Conservation (phyloP, 2,329 filamentous ascomycete genomes). For the Fusarium cyanostomum region DNA sequence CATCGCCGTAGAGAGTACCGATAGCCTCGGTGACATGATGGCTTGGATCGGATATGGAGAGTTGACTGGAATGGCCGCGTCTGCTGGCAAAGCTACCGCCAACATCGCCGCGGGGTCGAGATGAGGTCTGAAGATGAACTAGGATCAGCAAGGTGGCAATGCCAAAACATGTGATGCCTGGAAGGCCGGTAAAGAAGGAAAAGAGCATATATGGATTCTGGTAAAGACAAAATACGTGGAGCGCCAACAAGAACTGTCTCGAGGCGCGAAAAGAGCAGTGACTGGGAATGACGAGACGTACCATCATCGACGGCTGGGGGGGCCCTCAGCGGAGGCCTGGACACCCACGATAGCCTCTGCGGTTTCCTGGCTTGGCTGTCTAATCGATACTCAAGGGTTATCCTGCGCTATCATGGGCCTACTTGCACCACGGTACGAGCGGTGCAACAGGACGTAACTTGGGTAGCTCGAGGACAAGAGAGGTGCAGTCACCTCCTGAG, state of each 20-base stretch:
- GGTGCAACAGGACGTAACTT: constrained; percentile 34
- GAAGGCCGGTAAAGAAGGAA: constrained; percentile 6
- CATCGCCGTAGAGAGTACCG: constrained; percentile 87
- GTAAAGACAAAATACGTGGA: background rate
- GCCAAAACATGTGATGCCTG: constrained; percentile 8
- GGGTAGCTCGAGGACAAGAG: constrained; percentile 36
- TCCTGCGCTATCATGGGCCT: constrained; percentile 44
- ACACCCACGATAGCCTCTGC: constrained; percentile 45
- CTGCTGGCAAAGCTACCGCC: constrained; percentile 66
- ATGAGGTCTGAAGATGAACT: constrained; percentile 60
- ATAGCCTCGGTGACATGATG: constrained; percentile 97
- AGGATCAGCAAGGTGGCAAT: constrained; percentile 38
- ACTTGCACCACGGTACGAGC: constrained; percentile 38
- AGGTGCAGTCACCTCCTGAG: constrained; percentile 48
- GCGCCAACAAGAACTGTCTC: background rate
- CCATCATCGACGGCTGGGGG: constrained; percentile 59
- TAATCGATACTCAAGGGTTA: constrained; percentile 36
- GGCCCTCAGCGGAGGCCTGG: constrained; percentile 50
- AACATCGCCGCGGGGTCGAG: constrained; percentile 64
- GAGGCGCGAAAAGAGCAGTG: constrained; percentile 3
- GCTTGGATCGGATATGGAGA: constrained; percentile 83
- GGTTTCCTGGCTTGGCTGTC: constrained; percentile 39
- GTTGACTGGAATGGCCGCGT: constrained; percentile 66
- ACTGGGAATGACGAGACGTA: constrained; percentile 48
- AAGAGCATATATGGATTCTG: constrained; percentile 1